Conservation (phyloP, 2,329 filamentous ascomycete genomes). For the Trichoderma atrobrunneum region DNA sequence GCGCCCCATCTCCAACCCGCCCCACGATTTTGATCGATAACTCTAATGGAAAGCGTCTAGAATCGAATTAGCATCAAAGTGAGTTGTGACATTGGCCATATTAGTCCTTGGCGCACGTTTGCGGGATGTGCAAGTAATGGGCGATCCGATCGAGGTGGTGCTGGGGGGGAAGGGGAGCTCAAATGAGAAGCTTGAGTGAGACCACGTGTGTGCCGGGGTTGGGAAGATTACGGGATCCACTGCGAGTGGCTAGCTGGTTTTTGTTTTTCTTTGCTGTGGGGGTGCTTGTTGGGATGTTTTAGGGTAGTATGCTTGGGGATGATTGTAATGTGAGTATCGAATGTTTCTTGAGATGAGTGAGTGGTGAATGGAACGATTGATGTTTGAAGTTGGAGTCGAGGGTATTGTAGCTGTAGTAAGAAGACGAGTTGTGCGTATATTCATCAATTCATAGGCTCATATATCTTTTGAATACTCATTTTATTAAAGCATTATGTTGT, state of each 20-base stretch:
- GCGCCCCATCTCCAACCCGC: background rate
- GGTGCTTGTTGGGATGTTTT: background rate
- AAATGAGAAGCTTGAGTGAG: background rate
- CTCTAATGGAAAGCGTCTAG: background rate
- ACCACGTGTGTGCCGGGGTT: conserved; percentile 10
- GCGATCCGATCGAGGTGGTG: background rate
- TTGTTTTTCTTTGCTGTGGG: background rate
- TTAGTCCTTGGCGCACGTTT: background rate
- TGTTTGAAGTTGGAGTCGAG: background rate
- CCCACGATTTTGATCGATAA: conserved; percentile 13
- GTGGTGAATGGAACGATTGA: background rate
- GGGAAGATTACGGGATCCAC: conserved; percentile 5
- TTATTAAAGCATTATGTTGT: too few relatives aligned
- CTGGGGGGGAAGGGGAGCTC: background rate
- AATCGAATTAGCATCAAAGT: background rate
- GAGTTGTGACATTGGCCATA: background rate
- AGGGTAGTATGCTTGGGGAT: background rate
- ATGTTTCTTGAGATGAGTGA: background rate
- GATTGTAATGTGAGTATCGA: background rate
- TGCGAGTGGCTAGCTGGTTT: background rate
- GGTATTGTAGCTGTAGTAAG: background rate
- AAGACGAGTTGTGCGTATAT: background rate
- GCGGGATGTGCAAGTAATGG: background rate
- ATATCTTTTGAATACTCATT: background rate
- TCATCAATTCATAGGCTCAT: background rate